Evolutionary conservation across 2,329 filamentous ascomycete genomes (phyloP).

Genomic region (Epichloe baconii): DNA sequence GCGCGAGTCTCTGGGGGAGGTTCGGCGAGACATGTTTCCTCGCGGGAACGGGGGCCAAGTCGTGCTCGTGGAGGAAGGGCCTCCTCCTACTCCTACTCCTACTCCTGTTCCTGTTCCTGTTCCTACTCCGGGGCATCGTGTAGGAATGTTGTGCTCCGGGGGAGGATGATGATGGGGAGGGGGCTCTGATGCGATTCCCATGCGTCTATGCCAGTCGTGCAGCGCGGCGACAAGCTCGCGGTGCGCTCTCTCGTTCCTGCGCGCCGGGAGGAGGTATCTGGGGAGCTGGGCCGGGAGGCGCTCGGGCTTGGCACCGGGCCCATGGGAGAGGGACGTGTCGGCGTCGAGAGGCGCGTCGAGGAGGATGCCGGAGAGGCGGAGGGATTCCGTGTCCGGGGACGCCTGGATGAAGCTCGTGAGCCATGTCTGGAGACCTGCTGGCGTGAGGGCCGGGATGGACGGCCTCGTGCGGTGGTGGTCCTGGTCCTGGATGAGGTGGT

Average conservation of each 20-base stretch:
- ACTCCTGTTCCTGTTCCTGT: no score
- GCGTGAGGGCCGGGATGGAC: conserved; percentile 50
- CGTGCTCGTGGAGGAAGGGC: not conserved
- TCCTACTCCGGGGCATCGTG: not conserved
- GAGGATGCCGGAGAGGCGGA: conserved; percentile 55
- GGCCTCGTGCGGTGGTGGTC: conserved; percentile 29
- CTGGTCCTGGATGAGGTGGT: conserved; percentile 46
- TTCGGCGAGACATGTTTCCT: not conserved
- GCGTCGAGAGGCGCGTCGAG: conserved; percentile 54
- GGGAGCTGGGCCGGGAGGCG: conserved; percentile 69
- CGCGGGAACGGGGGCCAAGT: not conserved
- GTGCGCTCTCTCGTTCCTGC: conserved; percentile 41
- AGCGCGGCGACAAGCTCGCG: conserved; percentile 49
- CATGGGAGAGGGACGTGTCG: conserved; percentile 9
- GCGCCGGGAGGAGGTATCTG: conserved; percentile 54
- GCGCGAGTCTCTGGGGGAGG: no score
- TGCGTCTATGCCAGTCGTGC: conserved; percentile 24
- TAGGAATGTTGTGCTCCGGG: not conserved
- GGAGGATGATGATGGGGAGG: not conserved
- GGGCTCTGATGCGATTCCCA: conserved; percentile 1
- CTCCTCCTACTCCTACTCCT: no score
- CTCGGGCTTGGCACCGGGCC: conserved; percentile 48
- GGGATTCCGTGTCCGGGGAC: conserved; percentile 62
- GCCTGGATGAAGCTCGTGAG: conserved; percentile 60
- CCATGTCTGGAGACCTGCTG: conserved; percentile 57